phyloP scores from a whole-genome alignment of 306 rosid species.

The Medicago lupulina region DNA sequence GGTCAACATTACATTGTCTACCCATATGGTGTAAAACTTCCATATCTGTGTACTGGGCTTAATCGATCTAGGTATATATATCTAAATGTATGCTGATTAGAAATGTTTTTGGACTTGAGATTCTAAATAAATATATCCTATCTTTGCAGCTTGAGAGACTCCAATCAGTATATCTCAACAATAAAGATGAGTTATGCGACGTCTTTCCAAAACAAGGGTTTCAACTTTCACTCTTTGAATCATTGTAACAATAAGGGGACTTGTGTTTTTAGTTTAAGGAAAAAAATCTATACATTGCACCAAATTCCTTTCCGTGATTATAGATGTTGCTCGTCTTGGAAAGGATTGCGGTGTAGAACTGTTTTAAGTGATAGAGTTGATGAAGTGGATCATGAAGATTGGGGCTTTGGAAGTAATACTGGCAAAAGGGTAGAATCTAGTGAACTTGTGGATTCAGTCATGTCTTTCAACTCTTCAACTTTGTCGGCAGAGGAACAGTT shows the following conservation, averaged over 20 bases:
- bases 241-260: constrained; percentile 50
- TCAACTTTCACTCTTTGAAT: constrained; percentile 45
- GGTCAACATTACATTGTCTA: neutral
- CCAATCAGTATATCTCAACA: neutral
- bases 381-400: constrained; percentile 52
- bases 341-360: constrained; percentile 50
- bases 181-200: constrained; percentile 55
- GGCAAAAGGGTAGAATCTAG: constrained; percentile 39
- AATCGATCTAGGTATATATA: neutral
- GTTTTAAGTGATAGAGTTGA: constrained; percentile 61
- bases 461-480: constrained; percentile 43
- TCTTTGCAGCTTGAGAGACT: constrained; percentile 21
- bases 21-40: neutral
- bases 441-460: constrained; percentile 47
- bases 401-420: constrained; percentile 40
- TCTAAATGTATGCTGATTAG: neutral
- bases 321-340: constrained; percentile 41
- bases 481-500: constrained; percentile 57
- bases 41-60: constrained; percentile 18
- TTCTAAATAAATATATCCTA: neutral
- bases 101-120: constrained; percentile 6
- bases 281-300: constrained; percentile 38
- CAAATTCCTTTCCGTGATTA: constrained; percentile 28
- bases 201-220: constrained; percentile 52
- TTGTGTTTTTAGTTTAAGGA: constrained; percentile 42